Percentiles rank a stretch among this genome's conserved stretches.
Conservation (phyloP, 352 stramenopile genomes). For the Peronospora farinosa region DNA sequence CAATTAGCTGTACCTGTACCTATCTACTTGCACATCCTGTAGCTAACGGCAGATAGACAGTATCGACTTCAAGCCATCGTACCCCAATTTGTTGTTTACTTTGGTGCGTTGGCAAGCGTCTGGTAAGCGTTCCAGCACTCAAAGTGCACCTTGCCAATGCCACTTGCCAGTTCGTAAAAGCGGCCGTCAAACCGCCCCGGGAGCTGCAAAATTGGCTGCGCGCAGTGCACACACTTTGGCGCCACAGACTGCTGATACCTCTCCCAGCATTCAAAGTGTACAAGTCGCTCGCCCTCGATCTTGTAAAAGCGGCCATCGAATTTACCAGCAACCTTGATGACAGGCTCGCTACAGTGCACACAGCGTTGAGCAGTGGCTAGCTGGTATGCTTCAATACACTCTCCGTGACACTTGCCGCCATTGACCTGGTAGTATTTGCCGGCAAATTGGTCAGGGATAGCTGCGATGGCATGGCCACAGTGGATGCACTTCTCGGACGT, state of each 20-base stretch:
- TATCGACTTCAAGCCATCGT: constrained; percentile 8
- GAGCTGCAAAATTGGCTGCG: constrained; percentile 65
- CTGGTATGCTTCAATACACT: constrained; percentile 79
- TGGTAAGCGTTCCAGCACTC: constrained; percentile 83
- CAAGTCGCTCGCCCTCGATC: constrained; percentile 54
- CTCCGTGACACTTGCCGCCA: constrained; percentile 67
- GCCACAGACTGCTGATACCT: constrained; percentile 63
- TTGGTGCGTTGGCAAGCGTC: constrained; percentile 26
- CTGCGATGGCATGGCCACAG: constrained; percentile 69
- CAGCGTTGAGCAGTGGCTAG: constrained; percentile 67
- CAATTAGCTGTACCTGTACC: too few species aligned
- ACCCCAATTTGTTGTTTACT: constrained; percentile 7
- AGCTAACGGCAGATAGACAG: background rate
- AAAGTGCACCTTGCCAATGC: constrained; percentile 77
- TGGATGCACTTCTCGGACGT: constrained; percentile 75
- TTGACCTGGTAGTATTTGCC: constrained; percentile 77
- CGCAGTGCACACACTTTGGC: constrained; percentile 77
- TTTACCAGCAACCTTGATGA: constrained; percentile 58
- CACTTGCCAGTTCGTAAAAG: constrained; percentile 78
- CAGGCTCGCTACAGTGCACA: constrained; percentile 58
- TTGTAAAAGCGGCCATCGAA: constrained; percentile 87
- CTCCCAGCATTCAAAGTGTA: constrained; percentile 86
- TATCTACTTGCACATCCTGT: too few species aligned
- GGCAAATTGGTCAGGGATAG: constrained; percentile 69
- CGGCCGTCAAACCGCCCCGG: constrained; percentile 67